Conservation (phyloP, 129 eudicot species). For the Helichrysum umbraculigerum region DNA sequence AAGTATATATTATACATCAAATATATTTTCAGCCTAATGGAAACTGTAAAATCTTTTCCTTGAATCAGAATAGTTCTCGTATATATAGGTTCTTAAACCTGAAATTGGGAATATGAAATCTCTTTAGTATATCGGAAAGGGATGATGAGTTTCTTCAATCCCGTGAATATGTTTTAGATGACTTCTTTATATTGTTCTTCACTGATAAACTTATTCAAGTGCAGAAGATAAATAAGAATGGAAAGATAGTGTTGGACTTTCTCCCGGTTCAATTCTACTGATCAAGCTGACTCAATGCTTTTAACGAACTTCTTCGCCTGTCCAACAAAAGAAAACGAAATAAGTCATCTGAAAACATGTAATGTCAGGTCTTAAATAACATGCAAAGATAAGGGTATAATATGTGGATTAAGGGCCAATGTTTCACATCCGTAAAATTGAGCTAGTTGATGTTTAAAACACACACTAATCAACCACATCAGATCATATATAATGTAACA, state of each 20-base stretch:
- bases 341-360: constrained; percentile 10
- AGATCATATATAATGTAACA: no score
- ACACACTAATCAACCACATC: no score
- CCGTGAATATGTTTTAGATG: background rate
- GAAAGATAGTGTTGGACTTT: constrained; percentile 9
- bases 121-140: background rate
- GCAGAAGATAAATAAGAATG: background rate
- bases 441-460: background rate
- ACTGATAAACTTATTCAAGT: constrained; percentile 27
- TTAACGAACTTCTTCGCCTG: constrained; percentile 81
- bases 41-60: background rate
- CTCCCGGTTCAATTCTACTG: background rate
- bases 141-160: constrained; percentile 1
- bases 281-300: constrained; percentile 58
- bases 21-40: no score
- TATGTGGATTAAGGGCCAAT: background rate
- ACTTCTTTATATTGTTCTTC: constrained; percentile 11
- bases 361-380: background rate
- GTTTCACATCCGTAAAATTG: no score
- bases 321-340: constrained; percentile 27
- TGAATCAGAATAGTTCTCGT: background rate
- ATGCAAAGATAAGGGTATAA: background rate
- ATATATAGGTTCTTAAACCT: background rate
- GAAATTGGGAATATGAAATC: constrained; percentile 19
- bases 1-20: no score